Conservation (phyloP, 2,329 filamentous ascomycete species). For the Botrytis squamosa region DNA sequence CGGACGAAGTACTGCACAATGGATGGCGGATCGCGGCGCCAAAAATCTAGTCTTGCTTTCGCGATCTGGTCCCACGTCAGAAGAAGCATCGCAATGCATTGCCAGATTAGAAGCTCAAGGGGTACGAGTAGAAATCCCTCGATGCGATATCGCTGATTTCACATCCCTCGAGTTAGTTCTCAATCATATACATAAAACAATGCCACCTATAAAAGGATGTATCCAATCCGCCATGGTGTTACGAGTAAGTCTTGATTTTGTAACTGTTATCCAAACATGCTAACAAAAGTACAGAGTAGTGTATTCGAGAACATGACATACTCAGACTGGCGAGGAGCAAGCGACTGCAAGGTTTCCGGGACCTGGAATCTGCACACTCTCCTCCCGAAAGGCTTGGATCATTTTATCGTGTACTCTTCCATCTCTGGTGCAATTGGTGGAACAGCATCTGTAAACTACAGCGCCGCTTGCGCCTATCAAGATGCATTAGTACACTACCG, state of each 20-base stretch:
- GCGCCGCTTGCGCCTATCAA: conserved; percentile 37
- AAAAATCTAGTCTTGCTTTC: conserved; percentile 37
- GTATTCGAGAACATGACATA: conserved; percentile 40
- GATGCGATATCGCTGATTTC: conserved; percentile 49
- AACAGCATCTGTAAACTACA: conserved; percentile 25
- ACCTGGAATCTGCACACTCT: conserved; percentile 31
- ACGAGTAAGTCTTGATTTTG: not conserved
- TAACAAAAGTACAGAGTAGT: conserved; percentile 2
- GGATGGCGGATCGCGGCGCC: conserved; percentile 32
- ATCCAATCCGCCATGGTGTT: conserved; percentile 50
- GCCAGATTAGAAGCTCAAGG: conserved; percentile 32
- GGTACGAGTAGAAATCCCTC: conserved; percentile 45
- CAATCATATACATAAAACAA: not conserved
- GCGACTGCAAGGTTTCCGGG: conserved; percentile 40
- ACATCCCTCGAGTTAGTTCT: conserved; percentile 26
- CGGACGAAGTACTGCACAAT: conserved; percentile 31
- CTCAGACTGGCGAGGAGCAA: conserved; percentile 39
- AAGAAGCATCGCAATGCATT: conserved; percentile 19
- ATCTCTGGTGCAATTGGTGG: conserved; percentile 30
- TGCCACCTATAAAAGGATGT: conserved; percentile 43
- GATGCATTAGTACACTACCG: conserved; percentile 27
- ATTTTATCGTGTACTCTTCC: conserved; percentile 39
- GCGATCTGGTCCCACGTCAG: conserved; percentile 24
- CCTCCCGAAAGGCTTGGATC: conserved; percentile 24
- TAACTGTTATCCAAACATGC: not conserved